Conservation (phyloP, 116 monocot genomes). For the Trichopus zeylanicus region DNA sequence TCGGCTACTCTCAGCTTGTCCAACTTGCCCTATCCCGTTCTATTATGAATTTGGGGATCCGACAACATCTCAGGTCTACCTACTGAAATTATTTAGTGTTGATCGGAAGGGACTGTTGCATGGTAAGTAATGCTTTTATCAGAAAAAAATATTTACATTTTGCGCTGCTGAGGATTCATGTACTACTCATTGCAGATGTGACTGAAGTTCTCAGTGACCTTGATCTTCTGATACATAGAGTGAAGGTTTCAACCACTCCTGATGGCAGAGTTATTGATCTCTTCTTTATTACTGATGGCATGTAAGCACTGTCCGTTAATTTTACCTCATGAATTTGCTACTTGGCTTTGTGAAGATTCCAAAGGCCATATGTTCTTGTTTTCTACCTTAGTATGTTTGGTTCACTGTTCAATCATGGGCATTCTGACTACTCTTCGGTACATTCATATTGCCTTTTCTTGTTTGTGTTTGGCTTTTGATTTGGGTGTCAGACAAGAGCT, state of each 20-base stretch:
- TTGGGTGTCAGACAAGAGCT: no score
- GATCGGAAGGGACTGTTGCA: slow-evolving; percentile 80
- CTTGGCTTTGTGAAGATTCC: slow-evolving; percentile 25
- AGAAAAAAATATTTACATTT: neutral
- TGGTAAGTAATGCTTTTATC: slow-evolving; percentile 41
- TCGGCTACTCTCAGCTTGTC: slow-evolving; percentile 61
- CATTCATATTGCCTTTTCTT: no score
- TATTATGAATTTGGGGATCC: slow-evolving; percentile 34
- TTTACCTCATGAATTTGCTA: slow-evolving; percentile 14
- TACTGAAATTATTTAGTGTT: slow-evolving; percentile 69
- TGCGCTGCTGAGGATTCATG: neutral
- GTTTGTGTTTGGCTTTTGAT: no score
- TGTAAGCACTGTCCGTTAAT: slow-evolving; percentile 45
- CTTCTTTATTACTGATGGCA: slow-evolving; percentile 85
- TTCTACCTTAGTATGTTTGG: no score
- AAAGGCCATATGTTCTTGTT: slow-evolving; percentile 28
- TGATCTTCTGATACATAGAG: slow-evolving; percentile 72
- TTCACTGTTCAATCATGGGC: no score
- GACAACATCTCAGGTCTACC: slow-evolving; percentile 37
- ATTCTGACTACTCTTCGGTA: no score
- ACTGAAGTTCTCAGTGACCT: slow-evolving; percentile 77
- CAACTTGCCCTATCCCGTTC: slow-evolving; percentile 23
- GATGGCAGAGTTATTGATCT: slow-evolving; percentile 87
- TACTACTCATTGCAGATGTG: slow-evolving; percentile 46
- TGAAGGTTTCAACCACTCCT: slow-evolving; percentile 95